Evolutionary conservation across 2,329 filamentous ascomycete genomes (phyloP).

Genomic region (Pseudonectria foliicola): DNA sequence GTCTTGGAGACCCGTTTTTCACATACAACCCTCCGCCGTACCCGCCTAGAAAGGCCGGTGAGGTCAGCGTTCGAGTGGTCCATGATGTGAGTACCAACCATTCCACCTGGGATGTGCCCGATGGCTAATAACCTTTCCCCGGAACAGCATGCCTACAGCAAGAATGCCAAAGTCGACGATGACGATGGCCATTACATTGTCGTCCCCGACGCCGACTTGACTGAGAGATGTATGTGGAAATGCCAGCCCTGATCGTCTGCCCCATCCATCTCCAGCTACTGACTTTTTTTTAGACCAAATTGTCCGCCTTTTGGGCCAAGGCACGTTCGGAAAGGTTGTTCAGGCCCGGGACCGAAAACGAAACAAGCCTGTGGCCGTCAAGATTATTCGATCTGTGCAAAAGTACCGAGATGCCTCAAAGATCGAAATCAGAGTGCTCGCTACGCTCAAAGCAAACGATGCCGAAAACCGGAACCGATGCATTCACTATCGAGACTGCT

Average conservation of each 20-base stretch:
- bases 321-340: conserved; percentile 97
- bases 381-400: conserved; percentile 96
- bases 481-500: conserved; percentile 93
- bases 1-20: conserved; percentile 61
- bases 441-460: conserved; percentile 88
- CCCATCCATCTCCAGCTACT: conserved; percentile 2
- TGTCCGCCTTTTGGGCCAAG: conserved; percentile 82
- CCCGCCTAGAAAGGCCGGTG: conserved; percentile 82
- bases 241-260: too few relatives aligned
- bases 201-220: conserved; percentile 75
- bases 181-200: conserved; percentile 98
- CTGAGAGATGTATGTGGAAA: conserved; percentile 73
- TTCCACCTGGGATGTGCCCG: background rate
- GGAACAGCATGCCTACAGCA: conserved; percentile 33
- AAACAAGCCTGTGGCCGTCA: conserved; percentile 80
- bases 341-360: conserved; percentile 76
- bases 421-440: conserved; percentile 88
- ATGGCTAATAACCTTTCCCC: conserved; percentile 8
- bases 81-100: conserved; percentile 48
- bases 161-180: conserved; percentile 77
- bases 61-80: conserved; percentile 59
- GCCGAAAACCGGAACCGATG: conserved; percentile 88
- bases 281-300: conserved; percentile 63
- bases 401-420: conserved; percentile 95
- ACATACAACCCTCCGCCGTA: conserved; percentile 82